Percentiles rank a stretch among this genome's conserved stretches.
Evolutionary conservation across 768 basidiomycete genomes (phyloP).

Genomic region (Xerocomellus intermedius): DNA sequence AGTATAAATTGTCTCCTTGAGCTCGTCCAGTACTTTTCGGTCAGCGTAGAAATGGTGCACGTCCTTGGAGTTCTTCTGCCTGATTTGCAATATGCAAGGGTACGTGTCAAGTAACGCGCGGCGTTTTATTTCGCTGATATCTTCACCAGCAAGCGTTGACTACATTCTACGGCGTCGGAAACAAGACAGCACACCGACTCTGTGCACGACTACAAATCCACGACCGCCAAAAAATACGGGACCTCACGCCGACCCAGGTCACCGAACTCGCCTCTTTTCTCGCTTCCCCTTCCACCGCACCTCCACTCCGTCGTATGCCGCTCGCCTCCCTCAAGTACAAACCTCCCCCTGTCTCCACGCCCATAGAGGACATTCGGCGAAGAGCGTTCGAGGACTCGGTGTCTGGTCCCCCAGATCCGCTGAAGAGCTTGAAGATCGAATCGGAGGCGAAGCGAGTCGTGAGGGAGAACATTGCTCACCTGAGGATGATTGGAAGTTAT

Average conservation of each 20-base stretch:
- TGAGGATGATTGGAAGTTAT: slow-evolving; percentile 92
- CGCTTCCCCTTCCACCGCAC: slow-evolving; percentile 79
- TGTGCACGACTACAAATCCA: slow-evolving; percentile 94
- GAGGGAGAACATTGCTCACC: slow-evolving; percentile 89
- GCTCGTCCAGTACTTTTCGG: not conserved
- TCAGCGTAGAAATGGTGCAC: slow-evolving; percentile 60
- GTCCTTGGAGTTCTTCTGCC: slow-evolving; percentile 82
- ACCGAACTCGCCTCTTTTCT: slow-evolving; percentile 93
- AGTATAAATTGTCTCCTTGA: slow-evolving; percentile 17
- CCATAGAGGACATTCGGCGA: slow-evolving; percentile 29
- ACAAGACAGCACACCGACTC: slow-evolving; percentile 69
- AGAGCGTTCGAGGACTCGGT: slow-evolving; percentile 33
- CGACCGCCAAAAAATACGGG: slow-evolving; percentile 73
- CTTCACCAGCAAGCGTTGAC: slow-evolving; percentile 78
- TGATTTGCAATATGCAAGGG: slow-evolving; percentile 74
- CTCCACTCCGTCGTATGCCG: slow-evolving; percentile 62
- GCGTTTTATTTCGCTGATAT: not conserved
- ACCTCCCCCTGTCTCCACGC: slow-evolving; percentile 43
- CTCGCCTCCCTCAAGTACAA: slow-evolving; percentile 57
- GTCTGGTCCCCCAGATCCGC: slow-evolving; percentile 51
- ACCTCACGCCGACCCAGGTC: slow-evolving; percentile 83
- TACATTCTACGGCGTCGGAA: slow-evolving; percentile 85
- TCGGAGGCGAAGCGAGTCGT: slow-evolving; percentile 79
- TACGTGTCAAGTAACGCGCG: slow-evolving; percentile 36
- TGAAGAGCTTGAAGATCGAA: slow-evolving; percentile 81